Percentiles rank a stretch among this genome's conserved stretches.
phyloP scores from a whole-genome alignment of 768 basidiomycete genomes.

The Mycena rebaudengoi region DNA sequence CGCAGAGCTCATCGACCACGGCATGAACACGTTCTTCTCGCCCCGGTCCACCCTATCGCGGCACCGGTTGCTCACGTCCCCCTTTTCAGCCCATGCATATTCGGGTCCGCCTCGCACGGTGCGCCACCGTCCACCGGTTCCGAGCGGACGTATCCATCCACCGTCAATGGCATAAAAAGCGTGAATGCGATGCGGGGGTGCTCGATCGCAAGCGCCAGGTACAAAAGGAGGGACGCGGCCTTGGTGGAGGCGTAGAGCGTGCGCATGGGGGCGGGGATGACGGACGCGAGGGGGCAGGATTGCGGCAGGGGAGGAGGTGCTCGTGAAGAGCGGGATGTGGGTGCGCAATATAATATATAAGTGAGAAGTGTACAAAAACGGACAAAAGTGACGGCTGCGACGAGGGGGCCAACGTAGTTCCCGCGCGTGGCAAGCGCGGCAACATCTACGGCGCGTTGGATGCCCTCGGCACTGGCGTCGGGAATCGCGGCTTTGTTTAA shows the following conservation, averaged over 20 bases:
- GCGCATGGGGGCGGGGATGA: conserved; percentile 87
- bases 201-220: conserved; percentile 82
- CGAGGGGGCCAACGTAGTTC: conserved; percentile 77
- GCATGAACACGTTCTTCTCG: conserved; percentile 69
- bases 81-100: conserved; percentile 64
- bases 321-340: conserved; percentile 80
- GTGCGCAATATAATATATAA: background rate
- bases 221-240: conserved; percentile 78
- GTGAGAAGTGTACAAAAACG: conserved; percentile 35
- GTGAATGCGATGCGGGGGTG: conserved; percentile 75
- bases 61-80: conserved; percentile 68
- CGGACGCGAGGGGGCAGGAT: conserved; percentile 77
- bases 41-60: conserved; percentile 66
- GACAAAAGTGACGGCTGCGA: conserved; percentile 78
- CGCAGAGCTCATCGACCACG: conserved; percentile 51
- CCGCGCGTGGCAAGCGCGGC: conserved; percentile 63
- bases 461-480: no score
- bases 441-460: conserved; percentile 65
- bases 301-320: conserved; percentile 71
- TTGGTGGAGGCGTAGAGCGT: conserved; percentile 88
- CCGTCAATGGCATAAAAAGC: conserved; percentile 69
- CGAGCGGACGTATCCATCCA: conserved; percentile 82
- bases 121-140: conserved; percentile 73
- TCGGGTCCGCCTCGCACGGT: conserved; percentile 60
- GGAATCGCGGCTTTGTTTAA: no score